Percentiles rank a stretch among this genome's conserved stretches.
Evolutionary conservation across 306 rosid species (phyloP).

Genomic region (Quercus engelmannii): DNA sequence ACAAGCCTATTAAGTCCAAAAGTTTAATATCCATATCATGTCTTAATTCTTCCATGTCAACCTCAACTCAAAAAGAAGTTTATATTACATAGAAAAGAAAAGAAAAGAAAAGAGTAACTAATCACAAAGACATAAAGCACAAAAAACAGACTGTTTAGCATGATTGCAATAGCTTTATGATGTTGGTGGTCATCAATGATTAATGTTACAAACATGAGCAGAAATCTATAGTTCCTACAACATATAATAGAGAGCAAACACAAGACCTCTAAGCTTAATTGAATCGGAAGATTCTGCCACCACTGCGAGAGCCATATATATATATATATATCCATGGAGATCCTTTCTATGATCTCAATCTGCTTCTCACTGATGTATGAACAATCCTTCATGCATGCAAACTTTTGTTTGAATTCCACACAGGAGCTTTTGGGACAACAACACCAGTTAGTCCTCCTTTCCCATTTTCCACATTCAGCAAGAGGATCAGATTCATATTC

Average conservation of each 20-base stretch:
- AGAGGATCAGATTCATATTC: constrained; percentile 73
- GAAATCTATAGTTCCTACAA: neutral
- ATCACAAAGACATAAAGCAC: neutral
- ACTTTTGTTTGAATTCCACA: constrained; percentile 63
- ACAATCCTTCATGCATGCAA: constrained; percentile 41
- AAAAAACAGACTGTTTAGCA: neutral
- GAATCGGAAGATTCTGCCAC: constrained; percentile 56
- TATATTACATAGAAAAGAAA: no score
- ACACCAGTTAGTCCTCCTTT: constrained; percentile 32
- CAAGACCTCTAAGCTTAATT: constrained; percentile 69
- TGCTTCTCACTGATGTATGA: constrained; percentile 9
- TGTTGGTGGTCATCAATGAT: neutral
- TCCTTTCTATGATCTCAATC: neutral
- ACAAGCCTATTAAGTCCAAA: constrained; percentile 3
- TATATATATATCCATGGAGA: neutral
- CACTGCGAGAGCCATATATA: constrained; percentile 56
- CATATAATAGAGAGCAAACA: constrained; percentile 2
- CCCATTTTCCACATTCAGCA: constrained; percentile 56
- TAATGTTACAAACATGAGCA: neutral
- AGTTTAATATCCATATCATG: neutral
- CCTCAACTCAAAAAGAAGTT: no score
- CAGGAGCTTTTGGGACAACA: constrained; percentile 38
- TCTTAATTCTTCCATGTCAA: neutral
- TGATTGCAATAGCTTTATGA: neutral
- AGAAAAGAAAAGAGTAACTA: neutral